Evolutionary conservation across 495 filamentous ascomycete genomes (phyloP), one percentile per base, ranked within the genome.

Genomic region (Thermothielavioides terrestris): DNA sequence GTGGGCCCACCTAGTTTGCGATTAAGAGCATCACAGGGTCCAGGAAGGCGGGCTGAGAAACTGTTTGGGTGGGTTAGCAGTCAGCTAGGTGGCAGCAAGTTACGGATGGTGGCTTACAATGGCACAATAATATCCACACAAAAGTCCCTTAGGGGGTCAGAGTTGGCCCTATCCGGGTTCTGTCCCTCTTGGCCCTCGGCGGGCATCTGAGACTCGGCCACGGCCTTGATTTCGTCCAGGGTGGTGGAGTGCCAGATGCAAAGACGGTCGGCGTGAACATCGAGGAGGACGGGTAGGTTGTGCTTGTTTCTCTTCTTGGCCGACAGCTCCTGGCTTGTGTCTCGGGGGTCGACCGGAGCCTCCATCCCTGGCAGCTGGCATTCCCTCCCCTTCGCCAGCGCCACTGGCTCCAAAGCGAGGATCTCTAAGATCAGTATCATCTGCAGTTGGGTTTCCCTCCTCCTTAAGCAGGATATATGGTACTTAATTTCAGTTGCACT

Each of bases 211-310:
- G 73, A 65, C 53, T 82, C 78, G 31, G 77, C 75, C 27, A 75
- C 62, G 22, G 71, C 70, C 38, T 77, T 79, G 35, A 68, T 55
- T 34, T 73, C 71, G 22, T 80, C 80, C 6, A 74, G 63, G 10
- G 78, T 76, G 43, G 86, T 79, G n/a, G 89, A 88, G 59, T 95
- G 89, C 94, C 94, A 98, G 32, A 98, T 98, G 61, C 89, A 94
- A 20, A 98, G 73, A 28, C 89, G 80, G 62, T 98, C 94, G 10
- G 94, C 77, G 42, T 94, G 81, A 4, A 94, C 68, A 57, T 97
- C 91, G 7, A 98, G 73, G 18, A 89, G 74, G 1, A 82, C 47
- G 1, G 71, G 65, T 2, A 75, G 42, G 46, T 74, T 70, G 42
- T 68, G 68, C 35, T 62, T 68, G 44, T 56, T 73, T 27, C 63